These are phyloP conservation scores for Bocquillonia castaneifolia DNA, from an alignment of 441 rosid species.

Conservation along the genomic window DNA sequence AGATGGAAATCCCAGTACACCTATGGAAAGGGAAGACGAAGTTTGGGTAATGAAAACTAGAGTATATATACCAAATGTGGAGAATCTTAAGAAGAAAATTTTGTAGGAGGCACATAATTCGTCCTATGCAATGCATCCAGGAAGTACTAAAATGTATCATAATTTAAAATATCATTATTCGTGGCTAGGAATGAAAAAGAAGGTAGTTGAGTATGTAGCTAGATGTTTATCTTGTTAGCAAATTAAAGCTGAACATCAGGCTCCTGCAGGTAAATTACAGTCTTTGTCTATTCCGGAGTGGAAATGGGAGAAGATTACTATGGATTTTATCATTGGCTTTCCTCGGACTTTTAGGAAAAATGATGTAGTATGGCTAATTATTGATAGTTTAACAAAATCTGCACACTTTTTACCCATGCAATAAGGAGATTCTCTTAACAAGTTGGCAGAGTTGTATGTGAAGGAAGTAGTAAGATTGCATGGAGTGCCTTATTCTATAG, in stretches of 20 bases:
- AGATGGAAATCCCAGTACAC: no score
- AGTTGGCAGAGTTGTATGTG: background rate
- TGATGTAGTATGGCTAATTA: background rate
- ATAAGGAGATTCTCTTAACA: background rate
- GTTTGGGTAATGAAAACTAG: no score
- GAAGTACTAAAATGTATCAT: no score
- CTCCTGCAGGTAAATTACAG: background rate
- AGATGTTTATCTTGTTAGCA: background rate
- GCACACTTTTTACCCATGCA: background rate
- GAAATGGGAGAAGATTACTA: no score
- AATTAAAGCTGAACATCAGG: background rate
- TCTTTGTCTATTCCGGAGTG: background rate
- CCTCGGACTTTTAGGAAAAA: no score
- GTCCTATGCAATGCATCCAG: background rate
- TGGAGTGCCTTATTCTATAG: background rate
- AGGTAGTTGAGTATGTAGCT: background rate
- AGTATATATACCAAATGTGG: no score
- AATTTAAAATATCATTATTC: background rate
- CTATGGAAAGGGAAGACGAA: no score
- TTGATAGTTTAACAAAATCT: background rate
- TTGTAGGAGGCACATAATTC: background rate
- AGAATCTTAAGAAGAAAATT: no score
- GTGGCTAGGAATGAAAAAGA: background rate
- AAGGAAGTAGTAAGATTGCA: slow-evolving; percentile 2
- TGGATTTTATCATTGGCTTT: no score